Evolutionary conservation across 768 basidiomycete species (phyloP).

Genomic region (Lentinula sp.): DNA sequence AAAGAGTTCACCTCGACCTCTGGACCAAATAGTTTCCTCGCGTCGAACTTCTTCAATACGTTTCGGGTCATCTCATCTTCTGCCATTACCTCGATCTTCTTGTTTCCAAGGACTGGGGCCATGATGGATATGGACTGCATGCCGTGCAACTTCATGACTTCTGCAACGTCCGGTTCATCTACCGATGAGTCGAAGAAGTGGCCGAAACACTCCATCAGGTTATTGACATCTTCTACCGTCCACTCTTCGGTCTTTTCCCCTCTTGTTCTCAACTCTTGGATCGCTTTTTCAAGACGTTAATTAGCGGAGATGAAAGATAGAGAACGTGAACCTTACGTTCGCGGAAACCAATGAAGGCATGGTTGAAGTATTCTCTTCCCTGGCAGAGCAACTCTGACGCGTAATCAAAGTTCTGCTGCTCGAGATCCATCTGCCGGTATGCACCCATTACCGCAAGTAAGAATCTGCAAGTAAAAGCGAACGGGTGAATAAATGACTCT

Average conservation of each 20-base stretch:
- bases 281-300: neutral
- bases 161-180: neutral
- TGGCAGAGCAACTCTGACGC: constrained; percentile 2
- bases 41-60: neutral
- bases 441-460: constrained; percentile 5
- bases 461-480: neutral
- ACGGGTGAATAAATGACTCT: neutral
- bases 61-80: neutral
- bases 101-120: neutral
- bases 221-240: neutral
- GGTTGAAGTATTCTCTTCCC: neutral
- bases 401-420: constrained; percentile 4
- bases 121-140: neutral
- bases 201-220: constrained; percentile 1
- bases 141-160: neutral
- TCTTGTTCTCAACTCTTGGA: neutral
- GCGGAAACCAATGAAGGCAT: constrained; percentile 1
- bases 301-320: neutral
- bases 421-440: constrained; percentile 1
- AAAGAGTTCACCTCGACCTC: constrained; percentile 1
- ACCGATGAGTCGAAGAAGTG: constrained; percentile 3
- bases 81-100: neutral
- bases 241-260: neutral
- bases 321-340: neutral
- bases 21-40: neutral